Percentiles rank a stretch among this genome's conserved stretches.
These are phyloP conservation scores for Elasticomyces elasticus DNA, from an alignment of 495 filamentous ascomycete species.

Conservation along the genomic window DNA sequence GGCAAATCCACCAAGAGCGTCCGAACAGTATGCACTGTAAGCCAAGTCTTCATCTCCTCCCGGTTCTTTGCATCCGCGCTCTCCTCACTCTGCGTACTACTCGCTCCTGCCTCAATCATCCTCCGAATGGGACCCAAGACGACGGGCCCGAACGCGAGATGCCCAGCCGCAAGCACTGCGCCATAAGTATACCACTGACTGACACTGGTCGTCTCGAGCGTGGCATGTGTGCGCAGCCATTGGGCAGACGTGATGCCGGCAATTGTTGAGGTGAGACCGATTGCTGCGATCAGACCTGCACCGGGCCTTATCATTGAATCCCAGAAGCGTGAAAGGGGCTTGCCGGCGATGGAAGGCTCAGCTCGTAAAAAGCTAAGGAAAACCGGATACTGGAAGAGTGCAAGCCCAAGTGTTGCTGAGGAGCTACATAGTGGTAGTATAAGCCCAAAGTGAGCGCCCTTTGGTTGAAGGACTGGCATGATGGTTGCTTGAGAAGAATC, in stretches of 20 bases:
- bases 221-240: constrained; percentile 12
- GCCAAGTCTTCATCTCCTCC: constrained; percentile 27
- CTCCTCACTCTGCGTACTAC: constrained; percentile 11
- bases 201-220: constrained; percentile 20
- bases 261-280: constrained; percentile 5
- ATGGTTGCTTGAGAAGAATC: not conserved
- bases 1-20: constrained; percentile 16
- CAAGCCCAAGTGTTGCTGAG: constrained; percentile 19
- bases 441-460: constrained; percentile 13
- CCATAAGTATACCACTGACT: constrained; percentile 16
- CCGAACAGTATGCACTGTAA: constrained; percentile 13
- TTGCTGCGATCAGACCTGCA: not conserved
- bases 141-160: constrained; percentile 14
- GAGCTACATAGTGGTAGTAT: constrained; percentile 19
- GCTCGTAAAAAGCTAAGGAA: constrained; percentile 12
- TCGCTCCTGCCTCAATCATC: constrained; percentile 12
- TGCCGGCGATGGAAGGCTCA: constrained; percentile 10
- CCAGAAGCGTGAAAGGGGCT: constrained; percentile 16
- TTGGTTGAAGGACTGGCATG: constrained; percentile 6
- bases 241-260: constrained; percentile 8
- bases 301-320: constrained; percentile 1
- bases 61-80: constrained; percentile 25
- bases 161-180: constrained; percentile 8
- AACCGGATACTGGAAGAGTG: constrained; percentile 19
- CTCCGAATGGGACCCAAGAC: constrained; percentile 11